These are phyloP conservation scores for Periconia sp. DNA, from an alignment of 2,329 filamentous ascomycete genomes.

Conservation along the genomic window DNA sequence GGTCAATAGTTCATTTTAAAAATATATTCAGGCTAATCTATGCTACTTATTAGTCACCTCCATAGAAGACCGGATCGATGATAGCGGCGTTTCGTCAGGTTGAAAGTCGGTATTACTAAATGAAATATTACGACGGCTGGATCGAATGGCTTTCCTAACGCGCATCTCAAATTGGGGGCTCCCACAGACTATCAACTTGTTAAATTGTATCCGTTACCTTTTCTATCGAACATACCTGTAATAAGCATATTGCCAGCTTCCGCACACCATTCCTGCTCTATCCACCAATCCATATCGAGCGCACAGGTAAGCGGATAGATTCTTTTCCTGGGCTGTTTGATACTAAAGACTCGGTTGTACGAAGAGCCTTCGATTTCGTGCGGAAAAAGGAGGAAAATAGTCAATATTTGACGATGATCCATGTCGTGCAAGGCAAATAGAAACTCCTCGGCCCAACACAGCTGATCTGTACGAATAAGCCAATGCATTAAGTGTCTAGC, in stretches of 20 bases:
- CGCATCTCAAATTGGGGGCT: constrained; percentile 2
- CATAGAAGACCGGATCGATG: too few relatives aligned
- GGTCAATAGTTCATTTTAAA: too few relatives aligned
- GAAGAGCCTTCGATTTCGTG: neutral
- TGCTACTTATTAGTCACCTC: too few relatives aligned
- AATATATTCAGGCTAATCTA: too few relatives aligned
- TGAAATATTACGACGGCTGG: constrained; percentile 1
- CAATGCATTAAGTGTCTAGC: neutral
- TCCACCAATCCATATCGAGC: constrained; percentile 10
- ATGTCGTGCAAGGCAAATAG: neutral
- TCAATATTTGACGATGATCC: neutral
- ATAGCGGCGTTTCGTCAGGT: neutral
- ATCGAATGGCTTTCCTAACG: constrained; percentile 1
- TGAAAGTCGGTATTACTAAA: constrained; percentile 1
- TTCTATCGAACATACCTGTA: constrained; percentile 1
- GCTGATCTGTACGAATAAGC: neutral
- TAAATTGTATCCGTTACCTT: neutral
- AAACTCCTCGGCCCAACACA: neutral
- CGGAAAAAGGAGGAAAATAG: constrained; percentile 1
- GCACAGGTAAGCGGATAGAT: neutral
- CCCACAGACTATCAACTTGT: constrained; percentile 4
- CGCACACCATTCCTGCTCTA: constrained; percentile 4
- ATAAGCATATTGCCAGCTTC: constrained; percentile 14
- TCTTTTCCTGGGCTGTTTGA: neutral
- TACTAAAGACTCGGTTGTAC: neutral